phyloP scores from a whole-genome alignment of 805 yeast genomes.

The Ogataea saltuana region DNA sequence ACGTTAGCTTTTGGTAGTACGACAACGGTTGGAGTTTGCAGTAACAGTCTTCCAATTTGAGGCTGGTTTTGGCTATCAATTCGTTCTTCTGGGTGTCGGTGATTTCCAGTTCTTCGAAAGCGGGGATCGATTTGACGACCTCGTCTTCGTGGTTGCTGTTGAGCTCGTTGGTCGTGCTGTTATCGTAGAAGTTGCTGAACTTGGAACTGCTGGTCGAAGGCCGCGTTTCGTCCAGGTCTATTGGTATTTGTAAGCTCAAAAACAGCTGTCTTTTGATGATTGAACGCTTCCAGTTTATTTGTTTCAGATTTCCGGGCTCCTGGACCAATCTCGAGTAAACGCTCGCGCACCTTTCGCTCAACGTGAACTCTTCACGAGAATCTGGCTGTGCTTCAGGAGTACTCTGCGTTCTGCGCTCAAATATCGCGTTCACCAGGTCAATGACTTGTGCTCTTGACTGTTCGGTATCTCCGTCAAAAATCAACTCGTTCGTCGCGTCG shows the following conservation, averaged over 20 bases:
- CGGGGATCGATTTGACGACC: slow-evolving; percentile 33
- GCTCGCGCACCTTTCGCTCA: slow-evolving; percentile 28
- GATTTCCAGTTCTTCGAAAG: slow-evolving; percentile 36
- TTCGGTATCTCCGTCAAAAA: slow-evolving; percentile 10
- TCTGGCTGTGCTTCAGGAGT: background rate
- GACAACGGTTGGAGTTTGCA: slow-evolving; percentile 29
- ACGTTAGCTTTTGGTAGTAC: slow-evolving; percentile 23
- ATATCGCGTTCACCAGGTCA: slow-evolving; percentile 15
- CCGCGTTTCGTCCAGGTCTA: slow-evolving; percentile 61
- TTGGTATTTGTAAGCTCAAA: slow-evolving; percentile 69
- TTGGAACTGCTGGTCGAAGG: slow-evolving; percentile 13
- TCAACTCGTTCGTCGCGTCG: background rate
- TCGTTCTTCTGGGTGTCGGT: slow-evolving; percentile 31
- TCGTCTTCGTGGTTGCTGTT: slow-evolving; percentile 12
- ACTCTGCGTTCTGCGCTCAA: slow-evolving; percentile 2
- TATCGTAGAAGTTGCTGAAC: slow-evolving; percentile 14
- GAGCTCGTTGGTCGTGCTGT: slow-evolving; percentile 13
- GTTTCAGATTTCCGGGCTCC: slow-evolving; percentile 48
- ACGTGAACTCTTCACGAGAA: slow-evolving; percentile 5
- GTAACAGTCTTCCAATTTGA: slow-evolving; percentile 23
- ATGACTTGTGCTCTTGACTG: slow-evolving; percentile 7
- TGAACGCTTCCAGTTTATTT: slow-evolving; percentile 70
- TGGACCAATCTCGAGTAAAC: slow-evolving; percentile 29
- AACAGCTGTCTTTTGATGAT: slow-evolving; percentile 63
- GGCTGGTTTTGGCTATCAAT: slow-evolving; percentile 27